phyloP scores from a whole-genome alignment of 257 asterid species.

The Fraxinus americana region DNA sequence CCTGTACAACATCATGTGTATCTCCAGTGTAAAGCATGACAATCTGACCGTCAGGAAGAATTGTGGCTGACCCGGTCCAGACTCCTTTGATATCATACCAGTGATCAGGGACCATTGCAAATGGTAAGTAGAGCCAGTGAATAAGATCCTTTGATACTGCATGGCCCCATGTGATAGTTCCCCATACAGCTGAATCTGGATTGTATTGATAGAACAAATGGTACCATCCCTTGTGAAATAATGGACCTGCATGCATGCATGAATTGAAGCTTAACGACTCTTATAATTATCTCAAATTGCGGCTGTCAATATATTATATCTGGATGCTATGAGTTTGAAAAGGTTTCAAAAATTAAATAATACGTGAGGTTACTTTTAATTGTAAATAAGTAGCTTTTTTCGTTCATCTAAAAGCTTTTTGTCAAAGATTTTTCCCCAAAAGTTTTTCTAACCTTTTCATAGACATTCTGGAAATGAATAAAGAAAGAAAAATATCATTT shows the following conservation, averaged over 20 bases:
- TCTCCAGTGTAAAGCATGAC: constrained; percentile 75
- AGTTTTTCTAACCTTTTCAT: too few species aligned
- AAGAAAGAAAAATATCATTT: too few species aligned
- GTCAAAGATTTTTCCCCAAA: too few species aligned
- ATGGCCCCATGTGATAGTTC: constrained; percentile 86
- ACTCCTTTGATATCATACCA: constrained; percentile 78
- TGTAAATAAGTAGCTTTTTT: too few species aligned
- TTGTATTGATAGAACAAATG: constrained; percentile 46
- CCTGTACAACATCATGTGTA: constrained; percentile 62
- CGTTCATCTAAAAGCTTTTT: too few species aligned
- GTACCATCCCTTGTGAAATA: constrained; percentile 82
- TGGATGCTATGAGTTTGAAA: too few species aligned
- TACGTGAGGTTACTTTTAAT: too few species aligned
- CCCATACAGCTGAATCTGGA: constrained; percentile 70
- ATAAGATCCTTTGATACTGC: constrained; percentile 75
- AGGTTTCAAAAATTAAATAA: too few species aligned
- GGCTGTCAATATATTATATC: too few species aligned
- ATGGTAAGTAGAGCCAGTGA: constrained; percentile 77
- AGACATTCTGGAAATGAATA: too few species aligned
- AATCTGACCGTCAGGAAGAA: constrained; percentile 70
- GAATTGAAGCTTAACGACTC: too few species aligned
- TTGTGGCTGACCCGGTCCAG: constrained; percentile 92
- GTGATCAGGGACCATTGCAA: constrained; percentile 71
- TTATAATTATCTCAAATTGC: too few species aligned
- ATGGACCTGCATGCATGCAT: constrained; percentile 52